Conservation (phyloP, 352 stramenopile genomes). For the Phytophthora rubi region DNA sequence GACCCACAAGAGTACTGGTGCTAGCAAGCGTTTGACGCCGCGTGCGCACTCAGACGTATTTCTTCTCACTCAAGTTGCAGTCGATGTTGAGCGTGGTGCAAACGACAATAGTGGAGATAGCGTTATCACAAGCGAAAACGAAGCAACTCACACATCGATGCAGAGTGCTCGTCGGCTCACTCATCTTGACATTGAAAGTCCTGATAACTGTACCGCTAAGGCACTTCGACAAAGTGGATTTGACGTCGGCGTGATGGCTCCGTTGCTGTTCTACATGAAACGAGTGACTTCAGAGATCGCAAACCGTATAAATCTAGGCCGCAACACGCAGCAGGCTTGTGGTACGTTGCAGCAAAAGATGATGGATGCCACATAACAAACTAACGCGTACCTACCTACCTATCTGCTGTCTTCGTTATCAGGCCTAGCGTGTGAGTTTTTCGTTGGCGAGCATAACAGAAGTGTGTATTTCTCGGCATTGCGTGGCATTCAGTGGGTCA, state of each 20-base stretch:
- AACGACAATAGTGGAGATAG: not conserved
- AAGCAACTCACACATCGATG: not conserved
- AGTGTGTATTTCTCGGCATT: conserved; percentile 54
- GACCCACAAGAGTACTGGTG: not conserved
- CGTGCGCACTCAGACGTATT: conserved; percentile 29
- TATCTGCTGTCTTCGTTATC: not conserved
- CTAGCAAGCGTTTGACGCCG: conserved; percentile 4
- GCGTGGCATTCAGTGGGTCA: conserved; percentile 56
- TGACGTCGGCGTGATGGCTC: conserved; percentile 47
- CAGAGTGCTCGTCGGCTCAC: not conserved
- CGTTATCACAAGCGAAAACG: not conserved
- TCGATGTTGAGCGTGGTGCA: not conserved
- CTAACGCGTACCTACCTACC: not conserved
- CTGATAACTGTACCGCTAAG: conserved; percentile 20
- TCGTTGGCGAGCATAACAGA: conserved; percentile 39
- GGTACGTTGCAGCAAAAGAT: conserved; percentile 25
- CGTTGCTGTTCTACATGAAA: conserved; percentile 65
- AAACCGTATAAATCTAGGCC: conserved; percentile 52
- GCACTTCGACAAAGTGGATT: conserved; percentile 40
- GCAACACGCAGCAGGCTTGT: conserved; percentile 34
- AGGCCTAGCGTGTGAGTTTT: conserved; percentile 70
- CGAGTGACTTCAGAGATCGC: conserved; percentile 60
- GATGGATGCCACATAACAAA: not conserved
- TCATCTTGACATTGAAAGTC: conserved; percentile 24
- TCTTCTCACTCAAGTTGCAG: conserved; percentile 12